Base-by-base conservation (phyloP, 441 rosid genomes). In the Populus hybrid region DNA sequence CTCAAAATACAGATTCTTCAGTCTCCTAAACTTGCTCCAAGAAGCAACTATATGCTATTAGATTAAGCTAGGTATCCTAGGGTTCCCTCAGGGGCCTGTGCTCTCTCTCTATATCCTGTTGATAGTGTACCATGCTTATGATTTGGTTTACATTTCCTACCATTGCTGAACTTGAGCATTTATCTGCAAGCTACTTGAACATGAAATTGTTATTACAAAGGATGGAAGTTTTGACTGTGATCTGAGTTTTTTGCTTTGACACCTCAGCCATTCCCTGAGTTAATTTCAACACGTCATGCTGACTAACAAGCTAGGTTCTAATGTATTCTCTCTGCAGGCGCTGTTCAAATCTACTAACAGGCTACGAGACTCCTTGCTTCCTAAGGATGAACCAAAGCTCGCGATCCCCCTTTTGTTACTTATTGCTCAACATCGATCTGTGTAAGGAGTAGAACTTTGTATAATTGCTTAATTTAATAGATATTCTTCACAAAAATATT, bases 351-450 rank as follows among this genome's bases (percentile, higher is more conserved):
- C 99, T 75, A 94, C 98, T 64, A 91, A 89, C 84, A 88, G 99
- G 82, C 89, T 97, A 59, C 87, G 97, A 79, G 99, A 97, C 83
- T 92, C 99, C 1, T 87, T 97, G 86, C 94, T 95, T 77, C 89
- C 99, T 9, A 94, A 89, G 89, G 99, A 95, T 86, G 99, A 97
- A 81, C 97, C 97, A 50, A 97, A 92, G 87, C 82, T 95, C 85
- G 99, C 99, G 38, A 83, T 94, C 75, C 98, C 99, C 32, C 96
- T 97, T 81, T 82, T 97, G 82, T 81, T 97, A 76, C 97, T 97
- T 84, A 85, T 97, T 70, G 98, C 99, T 71, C 99, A 97, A 82
- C 98, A 97, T 80, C 95, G 98, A 81, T 94, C 99, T 73, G 84
- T 95, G 99, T 95, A 91, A 88, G 99, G 80, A 83, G 70, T 79